Conservation (phyloP, 1,139 yeast species). For the Diutina catenulata region DNA sequence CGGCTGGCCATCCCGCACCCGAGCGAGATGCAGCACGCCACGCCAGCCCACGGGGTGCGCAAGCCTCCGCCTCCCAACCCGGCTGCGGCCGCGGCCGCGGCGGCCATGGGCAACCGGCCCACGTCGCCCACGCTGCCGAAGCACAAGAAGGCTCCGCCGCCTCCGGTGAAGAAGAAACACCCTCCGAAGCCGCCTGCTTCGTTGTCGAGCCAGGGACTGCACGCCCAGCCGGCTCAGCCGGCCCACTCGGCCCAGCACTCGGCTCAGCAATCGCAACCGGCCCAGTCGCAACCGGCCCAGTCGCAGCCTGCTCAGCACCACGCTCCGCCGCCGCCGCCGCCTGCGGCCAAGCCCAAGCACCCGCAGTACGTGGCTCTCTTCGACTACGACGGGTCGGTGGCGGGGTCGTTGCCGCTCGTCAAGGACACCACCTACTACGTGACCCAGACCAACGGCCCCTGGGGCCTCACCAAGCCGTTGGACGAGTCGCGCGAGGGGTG, state of each 20-base stretch:
- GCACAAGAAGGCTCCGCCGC: slow-evolving; percentile 15
- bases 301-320: slow-evolving; percentile 32
- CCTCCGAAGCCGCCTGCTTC: slow-evolving; percentile 31
- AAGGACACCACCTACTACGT: slow-evolving; percentile 70
- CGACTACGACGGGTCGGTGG: slow-evolving; percentile 81
- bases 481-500: slow-evolving; percentile 83
- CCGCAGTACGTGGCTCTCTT: slow-evolving; percentile 83
- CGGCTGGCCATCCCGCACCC: slow-evolving; percentile 12
- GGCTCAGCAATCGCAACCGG: no score
- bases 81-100: slow-evolving; percentile 9
- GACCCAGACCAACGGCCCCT: slow-evolving; percentile 61
- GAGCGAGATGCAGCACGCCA: slow-evolving; percentile 5
- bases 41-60: slow-evolving; percentile 8
- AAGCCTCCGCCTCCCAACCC: slow-evolving; percentile 7
- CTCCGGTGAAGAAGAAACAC: slow-evolving; percentile 29
- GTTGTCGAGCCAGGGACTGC: slow-evolving; percentile 31
- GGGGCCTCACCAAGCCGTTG: slow-evolving; percentile 79
- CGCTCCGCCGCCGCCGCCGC: slow-evolving; percentile 30
- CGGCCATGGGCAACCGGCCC: slow-evolving; percentile 8
- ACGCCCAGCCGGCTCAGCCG: slow-evolving; percentile 11
- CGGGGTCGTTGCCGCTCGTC: slow-evolving; percentile 64
- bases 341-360: slow-evolving; percentile 47
- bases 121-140: slow-evolving; percentile 16
- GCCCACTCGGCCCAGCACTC: slow-evolving; percentile 19
- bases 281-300: no score